These are phyloP conservation scores for Novymonas esmeraldas DNA, from an alignment of 208 protist species.

Conservation along the genomic window DNA sequence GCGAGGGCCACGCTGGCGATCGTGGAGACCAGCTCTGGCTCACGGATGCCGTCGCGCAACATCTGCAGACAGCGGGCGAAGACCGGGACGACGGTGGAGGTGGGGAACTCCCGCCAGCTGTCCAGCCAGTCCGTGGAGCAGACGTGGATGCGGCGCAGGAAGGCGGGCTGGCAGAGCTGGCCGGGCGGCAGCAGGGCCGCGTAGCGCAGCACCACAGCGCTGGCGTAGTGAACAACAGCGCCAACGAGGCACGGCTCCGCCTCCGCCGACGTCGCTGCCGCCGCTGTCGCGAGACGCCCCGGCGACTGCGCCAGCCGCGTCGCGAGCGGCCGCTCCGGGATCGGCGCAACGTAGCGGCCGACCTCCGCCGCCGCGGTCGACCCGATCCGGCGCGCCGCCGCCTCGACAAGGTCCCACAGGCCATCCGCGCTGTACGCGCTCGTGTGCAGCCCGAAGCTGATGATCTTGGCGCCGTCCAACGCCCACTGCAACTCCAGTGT, in stretches of 20 bases:
- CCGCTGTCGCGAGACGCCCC: background rate
- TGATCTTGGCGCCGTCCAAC: constrained; percentile 42
- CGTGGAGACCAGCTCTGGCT: constrained; percentile 51
- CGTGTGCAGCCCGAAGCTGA: constrained; percentile 35
- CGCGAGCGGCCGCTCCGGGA: constrained; percentile 27
- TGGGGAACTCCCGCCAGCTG: constrained; percentile 42
- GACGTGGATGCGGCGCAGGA: constrained; percentile 60
- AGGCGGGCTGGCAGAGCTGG: constrained; percentile 34
- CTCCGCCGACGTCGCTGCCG: background rate
- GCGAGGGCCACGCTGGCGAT: constrained; percentile 55
- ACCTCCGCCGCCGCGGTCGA: constrained; percentile 34
- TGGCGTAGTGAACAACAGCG: constrained; percentile 82
- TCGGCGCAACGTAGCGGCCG: constrained; percentile 41
- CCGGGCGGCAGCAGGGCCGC: constrained; percentile 36
- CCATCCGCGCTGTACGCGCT: constrained; percentile 48
- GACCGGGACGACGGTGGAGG: constrained; percentile 25
- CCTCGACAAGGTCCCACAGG: constrained; percentile 39
- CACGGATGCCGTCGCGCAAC: constrained; percentile 41
- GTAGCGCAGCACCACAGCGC: constrained; percentile 69
- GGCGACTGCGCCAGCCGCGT: constrained; percentile 3
- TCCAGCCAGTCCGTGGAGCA: constrained; percentile 67
- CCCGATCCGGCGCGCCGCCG: constrained; percentile 13
- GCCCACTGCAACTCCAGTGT: constrained; percentile 47
- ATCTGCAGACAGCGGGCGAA: constrained; percentile 54
- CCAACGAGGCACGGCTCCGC: constrained; percentile 39